Evolutionary conservation across 2,329 filamentous ascomycete species (phyloP).

Genomic region (Periconia macrospinosa): DNA sequence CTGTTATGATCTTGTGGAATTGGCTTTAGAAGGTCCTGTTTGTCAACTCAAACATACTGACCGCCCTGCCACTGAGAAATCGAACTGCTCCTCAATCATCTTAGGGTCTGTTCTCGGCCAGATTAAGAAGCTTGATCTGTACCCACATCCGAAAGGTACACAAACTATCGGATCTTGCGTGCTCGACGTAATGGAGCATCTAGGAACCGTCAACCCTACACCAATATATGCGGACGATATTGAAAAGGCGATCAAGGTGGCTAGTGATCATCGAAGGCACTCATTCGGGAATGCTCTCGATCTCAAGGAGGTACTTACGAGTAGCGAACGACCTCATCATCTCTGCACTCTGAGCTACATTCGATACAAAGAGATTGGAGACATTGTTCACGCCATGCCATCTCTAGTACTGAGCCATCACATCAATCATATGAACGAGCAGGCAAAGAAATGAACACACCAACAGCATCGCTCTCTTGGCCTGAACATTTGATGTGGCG

Average conservation of each 20-base stretch:
- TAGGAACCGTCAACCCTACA: too few relatives aligned
- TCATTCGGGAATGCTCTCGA: not conserved
- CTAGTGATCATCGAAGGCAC: too few relatives aligned
- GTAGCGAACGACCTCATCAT: not conserved
- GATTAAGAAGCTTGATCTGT: not conserved
- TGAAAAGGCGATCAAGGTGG: too few relatives aligned
- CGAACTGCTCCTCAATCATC: not conserved
- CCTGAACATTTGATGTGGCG: too few relatives aligned
- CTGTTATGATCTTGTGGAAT: too few relatives aligned
- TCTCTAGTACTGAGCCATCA: conserved; percentile 10
- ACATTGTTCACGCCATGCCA: conserved; percentile 3
- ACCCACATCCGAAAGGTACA: not conserved
- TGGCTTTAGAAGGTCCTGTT: too few relatives aligned
- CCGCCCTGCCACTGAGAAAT: too few relatives aligned
- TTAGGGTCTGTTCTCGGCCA: not conserved
- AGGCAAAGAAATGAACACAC: conserved; percentile 10
- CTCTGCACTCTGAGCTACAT: too few relatives aligned
- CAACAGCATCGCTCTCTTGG: not conserved
- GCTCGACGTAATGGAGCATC: too few relatives aligned
- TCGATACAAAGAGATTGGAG: not conserved
- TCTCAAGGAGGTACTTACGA: not conserved
- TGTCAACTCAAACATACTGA: too few relatives aligned
- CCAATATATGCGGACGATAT: too few relatives aligned
- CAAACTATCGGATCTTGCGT: too few relatives aligned
- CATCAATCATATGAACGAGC: conserved; percentile 13